Base-by-base conservation (phyloP, 352 stramenopile species). In the Blastocystis sp. region DNA sequence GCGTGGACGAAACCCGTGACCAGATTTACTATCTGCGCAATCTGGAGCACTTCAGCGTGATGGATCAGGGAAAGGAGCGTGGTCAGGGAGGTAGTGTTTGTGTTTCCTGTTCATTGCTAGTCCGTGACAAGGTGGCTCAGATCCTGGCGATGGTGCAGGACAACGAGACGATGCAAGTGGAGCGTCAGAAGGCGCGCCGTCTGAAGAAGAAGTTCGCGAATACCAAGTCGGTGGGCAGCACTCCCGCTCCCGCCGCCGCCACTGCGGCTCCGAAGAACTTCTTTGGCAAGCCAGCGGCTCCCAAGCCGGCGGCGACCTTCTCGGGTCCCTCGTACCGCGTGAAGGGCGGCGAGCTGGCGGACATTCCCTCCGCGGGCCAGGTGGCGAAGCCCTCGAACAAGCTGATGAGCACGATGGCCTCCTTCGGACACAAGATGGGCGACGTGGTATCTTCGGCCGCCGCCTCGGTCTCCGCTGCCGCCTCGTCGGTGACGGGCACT, bases 1-100 rank as follows among this genome's bases (percentile, higher is more conserved):
- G 57, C 29, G 75, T 85, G 18, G 75, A 85, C 18, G 75, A 85
- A 61, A 76, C 57, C 8, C 57, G 75, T 27, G 75, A 85, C 36
- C 57, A 85, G 40, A 85, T 85, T 16, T 85, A 75, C 63, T 85
- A 85, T 73, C 36, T 85, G 57, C 75, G 75, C 63, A 85, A 61
- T 61, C 59, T 85, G 57, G 75, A 85, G 51, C 57, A 85, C 18
- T 85, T 85, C 51, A 72, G 63, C 27, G 57, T 72, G 44, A 85
- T 76, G 63, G 75, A 85, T 54, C 57, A 76, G 63, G 75, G 63
- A 75, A 72, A 76, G 57, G 75, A 85, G 63, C 57, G 75, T 61
- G 75, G 75, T 4, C 75, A 85, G 27, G 75, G 75, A 34, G 75
- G 75, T 85, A 57, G 14, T 8, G 21, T 73, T 56, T 75, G n/a